Percentiles rank a stretch among this genome's conserved stretches.
Conservation (phyloP, 176 grass and related monocot genomes). For the Oryza officinalis region DNA sequence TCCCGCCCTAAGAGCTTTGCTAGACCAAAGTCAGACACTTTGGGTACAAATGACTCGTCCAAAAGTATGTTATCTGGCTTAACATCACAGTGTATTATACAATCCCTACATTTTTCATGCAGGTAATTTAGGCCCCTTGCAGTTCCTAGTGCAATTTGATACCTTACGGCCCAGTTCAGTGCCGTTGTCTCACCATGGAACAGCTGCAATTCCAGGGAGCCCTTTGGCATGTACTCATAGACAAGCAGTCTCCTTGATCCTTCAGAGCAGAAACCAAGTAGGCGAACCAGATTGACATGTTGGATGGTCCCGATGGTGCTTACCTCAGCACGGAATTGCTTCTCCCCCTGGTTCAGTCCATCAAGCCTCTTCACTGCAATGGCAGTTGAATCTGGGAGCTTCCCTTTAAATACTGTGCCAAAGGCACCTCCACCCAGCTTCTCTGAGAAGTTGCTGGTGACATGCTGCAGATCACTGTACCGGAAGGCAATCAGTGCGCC, state of each 20-base stretch:
- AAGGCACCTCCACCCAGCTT: slow-evolving; percentile 77
- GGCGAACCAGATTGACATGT: slow-evolving; percentile 77
- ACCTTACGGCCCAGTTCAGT: slow-evolving; percentile 58
- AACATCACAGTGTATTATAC: slow-evolving; percentile 91
- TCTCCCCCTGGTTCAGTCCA: slow-evolving; percentile 79
- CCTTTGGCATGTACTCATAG: slow-evolving; percentile 81
- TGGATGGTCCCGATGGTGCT: slow-evolving; percentile 82
- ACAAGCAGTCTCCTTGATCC: slow-evolving; percentile 60
- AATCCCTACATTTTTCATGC: slow-evolving; percentile 80
- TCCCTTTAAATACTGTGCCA: slow-evolving; percentile 69
- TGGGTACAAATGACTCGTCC: slow-evolving; percentile 64
- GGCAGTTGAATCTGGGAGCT: slow-evolving; percentile 58
- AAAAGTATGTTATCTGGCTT: slow-evolving; percentile 95
- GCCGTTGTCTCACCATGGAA: slow-evolving; percentile 46
- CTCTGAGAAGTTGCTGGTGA: slow-evolving; percentile 71
- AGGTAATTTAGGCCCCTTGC: slow-evolving; percentile 79
- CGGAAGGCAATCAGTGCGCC: slow-evolving; percentile 61
- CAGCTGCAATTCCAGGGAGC: slow-evolving; percentile 70
- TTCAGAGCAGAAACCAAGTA: slow-evolving; percentile 85
- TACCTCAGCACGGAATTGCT: slow-evolving; percentile 94
- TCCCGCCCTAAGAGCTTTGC: slow-evolving; percentile 78
- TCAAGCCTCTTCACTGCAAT: slow-evolving; percentile 83
- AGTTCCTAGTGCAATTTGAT: slow-evolving; percentile 75
- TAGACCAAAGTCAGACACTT: slow-evolving; percentile 85
- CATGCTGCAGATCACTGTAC: slow-evolving; percentile 66